Evolutionary conservation across 73 alveolate species (phyloP), one percentile per base, ranked within the genome.

Genomic region (Stentor coeruleus): DNA sequence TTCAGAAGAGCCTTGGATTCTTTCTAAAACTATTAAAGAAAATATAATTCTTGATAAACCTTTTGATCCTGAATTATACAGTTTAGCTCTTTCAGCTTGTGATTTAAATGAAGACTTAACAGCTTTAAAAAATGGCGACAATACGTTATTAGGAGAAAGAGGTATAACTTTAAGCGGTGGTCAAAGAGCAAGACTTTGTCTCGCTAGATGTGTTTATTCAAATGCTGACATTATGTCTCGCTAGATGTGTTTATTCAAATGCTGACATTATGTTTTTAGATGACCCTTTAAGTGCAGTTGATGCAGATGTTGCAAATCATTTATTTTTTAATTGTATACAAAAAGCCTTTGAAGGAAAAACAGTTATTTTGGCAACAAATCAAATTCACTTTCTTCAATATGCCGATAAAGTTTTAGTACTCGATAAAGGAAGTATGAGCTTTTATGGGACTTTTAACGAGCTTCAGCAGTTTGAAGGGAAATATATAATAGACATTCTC

Each of bases 211-310:
- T 2, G 85, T 92, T 15, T 92, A 92, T 79, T 20, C 92, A 89
- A 86, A 89, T 85, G 75, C 93, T 93, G 3, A 86, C 93, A 84
- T 80, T 92, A 59, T 75, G 84, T 84, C 75, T 92, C 35, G 98
- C 98, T 2, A 90, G 98, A 39, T 95, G 96, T 3, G 91, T 92
- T 15, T 92, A 92, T 84, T 77, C 86, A 35, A 83, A 90, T 79
- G 57, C 85, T 4, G 98, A 90, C 82, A 92, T 92, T 35, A 74
- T 84, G 72, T 85, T 92, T 35, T 79, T 92, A 75, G 98, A 92
- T 81, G 98, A 92, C 77, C 98, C 98, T 0, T 73, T 92, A 30
- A 82, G 93, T 74, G 91, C 98, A 59, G 86, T 89, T 38, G 98
- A 92, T 83, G 86, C 93, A 35, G 82, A 87, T 81, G 98, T 92